Conservation (phyloP, 78 protist species). For the Trichosphaerium sp. region DNA sequence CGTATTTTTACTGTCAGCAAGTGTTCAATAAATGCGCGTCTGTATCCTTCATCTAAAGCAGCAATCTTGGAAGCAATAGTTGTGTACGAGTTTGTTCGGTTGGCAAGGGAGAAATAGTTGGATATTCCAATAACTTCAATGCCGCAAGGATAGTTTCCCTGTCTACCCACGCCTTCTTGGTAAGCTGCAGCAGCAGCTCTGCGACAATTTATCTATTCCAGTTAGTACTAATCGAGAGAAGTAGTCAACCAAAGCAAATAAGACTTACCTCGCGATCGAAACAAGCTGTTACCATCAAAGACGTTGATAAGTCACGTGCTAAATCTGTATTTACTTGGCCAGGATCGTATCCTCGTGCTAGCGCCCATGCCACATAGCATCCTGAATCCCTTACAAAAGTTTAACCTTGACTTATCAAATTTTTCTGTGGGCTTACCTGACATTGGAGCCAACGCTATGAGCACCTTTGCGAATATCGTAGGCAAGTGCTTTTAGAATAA, state of each 20-base stretch:
- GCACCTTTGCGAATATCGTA: conserved; percentile 57
- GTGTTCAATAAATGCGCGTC: conserved; percentile 29
- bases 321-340: too few relatives aligned
- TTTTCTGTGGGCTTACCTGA: too few relatives aligned
- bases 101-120: conserved; percentile 81
- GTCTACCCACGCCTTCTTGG: conserved; percentile 93
- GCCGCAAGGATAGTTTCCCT: conserved; percentile 86
- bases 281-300: not conserved
- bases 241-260: not conserved
- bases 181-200: conserved; percentile 97
- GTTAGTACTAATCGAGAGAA: not conserved
- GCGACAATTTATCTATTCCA: conserved; percentile 79
- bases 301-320: not conserved
- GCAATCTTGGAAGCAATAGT: conserved; percentile 43
- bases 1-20: conserved; percentile 32
- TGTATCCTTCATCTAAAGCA: conserved; percentile 35
- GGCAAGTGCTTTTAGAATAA: conserved; percentile 37
- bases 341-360: conserved; percentile 87
- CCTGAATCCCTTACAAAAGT: conserved; percentile 97
- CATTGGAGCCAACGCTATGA: conserved; percentile 81
- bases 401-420: too few relatives aligned
- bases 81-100: conserved; percentile 37
- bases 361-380: conserved; percentile 92
- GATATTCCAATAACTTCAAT: conserved; percentile 73
- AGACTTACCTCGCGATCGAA: not conserved